Evolutionary conservation across 225 moss, liverwort and hornwort genomes (phyloP).

Genomic region (Neckera pumila): DNA sequence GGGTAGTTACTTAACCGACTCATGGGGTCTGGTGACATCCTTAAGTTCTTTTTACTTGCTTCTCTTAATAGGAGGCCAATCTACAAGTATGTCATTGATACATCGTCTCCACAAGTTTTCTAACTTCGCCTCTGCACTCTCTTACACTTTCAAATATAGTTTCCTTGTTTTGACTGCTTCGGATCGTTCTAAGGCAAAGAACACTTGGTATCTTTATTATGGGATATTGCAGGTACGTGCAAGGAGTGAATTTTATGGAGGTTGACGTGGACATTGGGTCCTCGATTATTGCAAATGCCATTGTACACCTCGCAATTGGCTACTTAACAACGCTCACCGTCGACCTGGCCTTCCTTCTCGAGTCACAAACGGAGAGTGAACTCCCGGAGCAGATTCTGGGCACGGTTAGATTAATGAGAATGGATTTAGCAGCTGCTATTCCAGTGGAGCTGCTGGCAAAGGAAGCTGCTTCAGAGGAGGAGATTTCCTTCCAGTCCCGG

Average conservation of each 20-base stretch:
- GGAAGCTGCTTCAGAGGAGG: constrained; percentile 13
- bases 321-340: constrained; percentile 62
- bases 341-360: constrained; percentile 78
- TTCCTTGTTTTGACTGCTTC: neutral
- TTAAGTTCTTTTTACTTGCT: neutral
- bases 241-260: constrained; percentile 67
- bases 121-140: neutral
- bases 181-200: neutral
- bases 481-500: constrained; percentile 43
- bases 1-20: neutral
- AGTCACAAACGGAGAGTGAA: constrained; percentile 65
- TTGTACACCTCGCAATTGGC: constrained; percentile 70
- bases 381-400: constrained; percentile 76
- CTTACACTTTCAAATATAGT: neutral
- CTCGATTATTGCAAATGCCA: constrained; percentile 78
- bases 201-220: neutral
- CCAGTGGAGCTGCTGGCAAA: constrained; percentile 32
- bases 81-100: neutral
- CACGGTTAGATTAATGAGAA: constrained; percentile 39
- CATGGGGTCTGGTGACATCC: neutral
- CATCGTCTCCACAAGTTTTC: neutral
- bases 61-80: neutral
- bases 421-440: constrained; percentile 57
- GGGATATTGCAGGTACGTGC: constrained; percentile 35
- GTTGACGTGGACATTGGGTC: constrained; percentile 88